Evolutionary conservation across 257 asterid species (phyloP).

Genomic region (Rubia yunnanensis): DNA sequence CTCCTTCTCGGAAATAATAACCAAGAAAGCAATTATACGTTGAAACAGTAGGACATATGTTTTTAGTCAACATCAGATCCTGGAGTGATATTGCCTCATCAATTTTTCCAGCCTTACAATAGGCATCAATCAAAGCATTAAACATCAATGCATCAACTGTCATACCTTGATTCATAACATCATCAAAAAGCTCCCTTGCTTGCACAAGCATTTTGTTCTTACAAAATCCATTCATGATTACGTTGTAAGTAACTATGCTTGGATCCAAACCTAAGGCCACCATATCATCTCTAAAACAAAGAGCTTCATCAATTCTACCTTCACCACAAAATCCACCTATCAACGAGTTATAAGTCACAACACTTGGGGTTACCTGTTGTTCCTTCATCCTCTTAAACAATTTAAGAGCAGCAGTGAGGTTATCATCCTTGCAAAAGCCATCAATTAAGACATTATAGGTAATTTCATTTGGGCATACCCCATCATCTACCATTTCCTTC

Average conservation of each 20-base stretch:
- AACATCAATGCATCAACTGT: conserved; percentile 42
- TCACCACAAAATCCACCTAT: conserved; percentile 51
- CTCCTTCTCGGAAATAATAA: conserved; percentile 54
- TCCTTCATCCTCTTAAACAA: conserved; percentile 60
- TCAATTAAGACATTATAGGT: conserved; percentile 65
- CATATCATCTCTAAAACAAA: conserved; percentile 52
- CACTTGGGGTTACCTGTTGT: conserved; percentile 37
- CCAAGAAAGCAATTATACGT: conserved; percentile 76
- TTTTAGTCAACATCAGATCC: conserved; percentile 45
- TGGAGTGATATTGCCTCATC: conserved; percentile 44
- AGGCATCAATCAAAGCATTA: conserved; percentile 63
- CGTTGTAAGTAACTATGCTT: conserved; percentile 52
- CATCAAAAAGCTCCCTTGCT: conserved; percentile 54
- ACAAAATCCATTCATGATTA: conserved; percentile 52
- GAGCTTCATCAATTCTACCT: conserved; percentile 57
- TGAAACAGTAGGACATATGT: conserved; percentile 49
- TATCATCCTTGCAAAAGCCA: conserved; percentile 77
- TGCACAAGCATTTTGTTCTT: conserved; percentile 50
- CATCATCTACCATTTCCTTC: conserved; percentile 65
- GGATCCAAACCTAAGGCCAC: conserved; percentile 49
- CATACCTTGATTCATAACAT: conserved; percentile 37
- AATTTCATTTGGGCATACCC: conserved; percentile 40
- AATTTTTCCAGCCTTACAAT: conserved; percentile 53
- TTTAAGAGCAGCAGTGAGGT: conserved; percentile 41
- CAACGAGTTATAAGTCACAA: conserved; percentile 55